These are phyloP conservation scores for Salvia hispanica DNA, from an alignment of 257 asterid genomes.

Conservation along the genomic window DNA sequence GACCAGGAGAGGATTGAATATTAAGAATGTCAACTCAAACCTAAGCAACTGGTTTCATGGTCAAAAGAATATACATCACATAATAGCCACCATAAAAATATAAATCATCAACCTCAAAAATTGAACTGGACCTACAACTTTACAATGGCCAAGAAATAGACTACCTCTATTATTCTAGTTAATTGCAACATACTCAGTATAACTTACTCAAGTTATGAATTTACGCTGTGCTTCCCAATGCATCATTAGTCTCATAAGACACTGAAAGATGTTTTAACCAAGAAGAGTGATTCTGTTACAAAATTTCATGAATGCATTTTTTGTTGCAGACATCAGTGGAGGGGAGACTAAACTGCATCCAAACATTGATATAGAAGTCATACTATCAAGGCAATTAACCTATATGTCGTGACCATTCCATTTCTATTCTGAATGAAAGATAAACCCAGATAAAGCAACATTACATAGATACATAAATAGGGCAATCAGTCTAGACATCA, in stretches of 20 bases:
- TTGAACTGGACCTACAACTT: not conserved
- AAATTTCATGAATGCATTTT: not conserved
- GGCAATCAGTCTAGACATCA: not conserved
- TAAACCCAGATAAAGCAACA: conserved; percentile 16
- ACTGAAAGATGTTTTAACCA: not conserved
- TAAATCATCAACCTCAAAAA: not conserved
- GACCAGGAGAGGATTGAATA: not conserved
- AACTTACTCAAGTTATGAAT: not conserved
- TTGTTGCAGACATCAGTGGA: not conserved
- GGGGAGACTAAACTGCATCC: conserved; percentile 6
- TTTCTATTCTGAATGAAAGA: not conserved
- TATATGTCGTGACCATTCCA: not conserved
- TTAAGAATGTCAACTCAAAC: not conserved
- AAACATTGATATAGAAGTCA: not conserved
- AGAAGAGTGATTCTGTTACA: not conserved
- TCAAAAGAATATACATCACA: not conserved
- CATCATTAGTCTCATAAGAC: not conserved
- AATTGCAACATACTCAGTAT: not conserved
- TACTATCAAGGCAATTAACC: not conserved
- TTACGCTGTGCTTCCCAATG: conserved; percentile 1
- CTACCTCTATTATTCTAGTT: not conserved
- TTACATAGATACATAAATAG: conserved; percentile 3
- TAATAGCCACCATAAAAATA: not conserved
- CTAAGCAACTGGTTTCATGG: conserved; percentile 18
- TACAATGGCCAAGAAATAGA: not conserved